Evolutionary conservation across 352 stramenopile species (phyloP), one percentile per base, ranked within the genome.

Genomic region (Peronosclerospora sorghi): DNA sequence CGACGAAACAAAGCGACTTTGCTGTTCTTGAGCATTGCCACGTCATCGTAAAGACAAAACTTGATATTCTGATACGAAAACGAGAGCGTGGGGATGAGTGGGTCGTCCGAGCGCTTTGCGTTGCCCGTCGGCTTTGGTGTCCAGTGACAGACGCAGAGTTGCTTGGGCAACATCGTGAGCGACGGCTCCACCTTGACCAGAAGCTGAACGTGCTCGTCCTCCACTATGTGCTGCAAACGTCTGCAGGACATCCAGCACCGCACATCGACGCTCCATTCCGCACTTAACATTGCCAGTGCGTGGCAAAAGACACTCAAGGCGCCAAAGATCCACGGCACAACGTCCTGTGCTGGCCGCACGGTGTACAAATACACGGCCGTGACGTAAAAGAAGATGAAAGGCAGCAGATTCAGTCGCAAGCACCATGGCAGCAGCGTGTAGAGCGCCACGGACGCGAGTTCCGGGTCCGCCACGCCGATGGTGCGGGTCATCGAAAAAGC

Each of bases 1-100:
- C 88, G 86, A 23, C 59, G 59, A 56, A 94, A 91, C n/a, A 80
- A 68, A 32, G 77, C 51, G 15, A 54, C 51, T 12, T 56, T 56
- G 7, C 65, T 70, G 24, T 38, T 24, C 30, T 72, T 68, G 28
- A 78, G 64, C 17, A 56, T 59, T 15, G 62, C 58, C 32, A 72
- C 40, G 27, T 85, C 63, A 4, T 78, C 72, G 29, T 78, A 73
- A 13, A 86, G 35, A 49, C 67, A 86, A 40, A 86, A 86, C n/a
- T 65, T 73, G 13, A 86, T 44, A 35, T 89, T 86, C 50, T 89
- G 77, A 45, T 86, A 86, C 17, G 62, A 72, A 30, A 89, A 89
- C 65, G 61, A 84, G 30, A 86, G 46, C 24, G 71, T 68, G 3
- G 70, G 73, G 15, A 73, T 42, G 2, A 55, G 30, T 59, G 51